Evolutionary conservation across 257 asterid genomes (phyloP), one percentile per base, ranked within the genome.

Genomic region (Primulina tabacum): DNA sequence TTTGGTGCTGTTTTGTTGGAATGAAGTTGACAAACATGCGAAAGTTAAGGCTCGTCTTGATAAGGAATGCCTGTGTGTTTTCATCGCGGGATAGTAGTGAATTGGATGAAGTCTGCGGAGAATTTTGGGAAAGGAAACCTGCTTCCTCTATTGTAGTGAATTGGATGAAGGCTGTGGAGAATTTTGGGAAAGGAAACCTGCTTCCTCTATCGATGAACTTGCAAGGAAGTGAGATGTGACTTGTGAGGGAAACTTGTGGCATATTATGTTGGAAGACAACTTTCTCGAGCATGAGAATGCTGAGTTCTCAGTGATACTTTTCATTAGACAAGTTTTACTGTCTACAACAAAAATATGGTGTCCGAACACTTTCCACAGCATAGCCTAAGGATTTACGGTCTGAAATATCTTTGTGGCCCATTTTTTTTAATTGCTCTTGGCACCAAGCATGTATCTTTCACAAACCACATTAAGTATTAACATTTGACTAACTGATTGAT

Each of bases 401-500:
- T 58, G 10, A 59, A 63, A 74, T 60, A 60, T 18, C 53, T 17
- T 53, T 38, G 17, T 65, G 50, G 52, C 56, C 62, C 18, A 21
- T 56, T 47, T 57, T 21, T 33, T 53, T 32, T 59, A 7, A 24
- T 70, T 50, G 56, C n/a, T 43, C 10, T 3, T 58, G 35, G 64
- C 38, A 32, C 38, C 4, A 55, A 73, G 60, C 56, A 60, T 65
- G 37, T 43, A 28, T 17, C 6, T 73, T 7, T 76, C 30, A 57
- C 9, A 71, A 28, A 34, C 32, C 47, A 30, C 18, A 21, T 69
- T 76, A 64, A 26, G 33, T 70, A 59, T 62, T 68, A 63, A 66
- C 67, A 33, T 61, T 52, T 69, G 65, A 70, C 53, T 53, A 70
- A 61, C 78, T 69, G 53, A 74, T 64, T 75, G 24, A 50, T 79